These are phyloP conservation scores for Darksidea phi DNA, from an alignment of 495 filamentous ascomycete genomes.

Conservation along the genomic window DNA sequence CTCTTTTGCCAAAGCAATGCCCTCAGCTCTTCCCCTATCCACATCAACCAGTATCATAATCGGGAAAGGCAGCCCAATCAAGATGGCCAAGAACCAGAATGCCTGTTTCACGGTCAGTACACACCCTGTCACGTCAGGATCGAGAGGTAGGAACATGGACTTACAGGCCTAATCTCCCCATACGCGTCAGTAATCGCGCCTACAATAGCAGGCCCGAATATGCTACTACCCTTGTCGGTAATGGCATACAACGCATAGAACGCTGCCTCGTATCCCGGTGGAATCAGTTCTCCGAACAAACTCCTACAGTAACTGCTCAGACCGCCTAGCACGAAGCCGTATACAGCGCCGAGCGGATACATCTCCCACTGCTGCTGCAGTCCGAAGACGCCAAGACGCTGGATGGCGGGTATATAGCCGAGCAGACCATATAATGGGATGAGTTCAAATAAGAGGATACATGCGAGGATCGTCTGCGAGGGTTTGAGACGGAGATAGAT, in stretches of 20 bases:
- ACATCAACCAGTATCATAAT: conserved; percentile 84
- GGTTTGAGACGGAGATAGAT: conserved; percentile 62
- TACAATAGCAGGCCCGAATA: conserved; percentile 93
- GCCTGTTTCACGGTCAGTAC: conserved; percentile 45
- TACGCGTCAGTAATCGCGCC: conserved; percentile 85
- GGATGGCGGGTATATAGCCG: conserved; percentile 81
- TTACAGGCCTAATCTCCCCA: conserved; percentile 76
- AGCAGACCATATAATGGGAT: conserved; percentile 90
- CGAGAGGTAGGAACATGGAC: conserved; percentile 8
- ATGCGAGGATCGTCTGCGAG: conserved; percentile 84
- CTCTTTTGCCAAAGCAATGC: conserved; percentile 64
- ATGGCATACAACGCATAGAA: conserved; percentile 97
- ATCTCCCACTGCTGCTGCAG: conserved; percentile 95
- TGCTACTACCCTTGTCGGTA: conserved; percentile 92
- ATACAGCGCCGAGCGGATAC: conserved; percentile 87
- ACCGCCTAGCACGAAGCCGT: conserved; percentile 90
- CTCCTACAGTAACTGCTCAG: conserved; percentile 92
- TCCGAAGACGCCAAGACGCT: conserved; percentile 71
- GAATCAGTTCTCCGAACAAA: conserved; percentile 88
- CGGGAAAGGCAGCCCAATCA: conserved; percentile 79
- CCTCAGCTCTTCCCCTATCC: conserved; percentile 82
- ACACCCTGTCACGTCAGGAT: conserved; percentile 1
- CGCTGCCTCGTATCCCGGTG: conserved; percentile 88
- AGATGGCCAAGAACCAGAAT: conserved; percentile 83
- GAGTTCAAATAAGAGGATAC: conserved; percentile 84